Conservation (phyloP, 116 monocot species). For the Zostera marina region DNA sequence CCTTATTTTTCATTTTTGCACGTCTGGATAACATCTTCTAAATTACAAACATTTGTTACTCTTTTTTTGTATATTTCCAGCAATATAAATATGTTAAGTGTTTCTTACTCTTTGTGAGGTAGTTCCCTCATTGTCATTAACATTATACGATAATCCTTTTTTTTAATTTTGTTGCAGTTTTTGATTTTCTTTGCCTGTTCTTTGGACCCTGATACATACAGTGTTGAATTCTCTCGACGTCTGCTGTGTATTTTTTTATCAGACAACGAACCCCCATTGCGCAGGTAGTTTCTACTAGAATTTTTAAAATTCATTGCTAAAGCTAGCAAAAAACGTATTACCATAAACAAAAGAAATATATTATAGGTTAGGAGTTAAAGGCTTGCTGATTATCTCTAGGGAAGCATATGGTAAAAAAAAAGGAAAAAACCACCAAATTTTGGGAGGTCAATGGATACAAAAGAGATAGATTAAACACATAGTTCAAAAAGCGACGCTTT, state of each 20-base stretch:
- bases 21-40: background rate
- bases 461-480: too few species aligned
- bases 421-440: too few species aligned
- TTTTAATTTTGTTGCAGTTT: slow-evolving; percentile 45
- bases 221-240: slow-evolving; percentile 35
- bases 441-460: too few species aligned
- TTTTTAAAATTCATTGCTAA: too few species aligned
- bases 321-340: too few species aligned
- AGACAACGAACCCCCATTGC: slow-evolving; percentile 31
- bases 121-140: background rate
- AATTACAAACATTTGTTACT: background rate
- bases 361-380: too few species aligned
- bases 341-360: too few species aligned
- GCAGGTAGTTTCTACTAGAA: slow-evolving; percentile 28
- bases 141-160: background rate
- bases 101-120: background rate
- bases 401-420: too few species aligned
- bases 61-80: too few species aligned
- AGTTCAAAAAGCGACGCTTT: too few species aligned
- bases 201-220: slow-evolving; percentile 68
- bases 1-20: background rate
- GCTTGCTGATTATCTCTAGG: too few species aligned
- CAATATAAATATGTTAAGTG: background rate
- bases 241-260: slow-evolving; percentile 58
- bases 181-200: slow-evolving; percentile 92